Evolutionary conservation across 305 asterid species (phyloP).

Genomic region (Fraxinus platypoda): DNA sequence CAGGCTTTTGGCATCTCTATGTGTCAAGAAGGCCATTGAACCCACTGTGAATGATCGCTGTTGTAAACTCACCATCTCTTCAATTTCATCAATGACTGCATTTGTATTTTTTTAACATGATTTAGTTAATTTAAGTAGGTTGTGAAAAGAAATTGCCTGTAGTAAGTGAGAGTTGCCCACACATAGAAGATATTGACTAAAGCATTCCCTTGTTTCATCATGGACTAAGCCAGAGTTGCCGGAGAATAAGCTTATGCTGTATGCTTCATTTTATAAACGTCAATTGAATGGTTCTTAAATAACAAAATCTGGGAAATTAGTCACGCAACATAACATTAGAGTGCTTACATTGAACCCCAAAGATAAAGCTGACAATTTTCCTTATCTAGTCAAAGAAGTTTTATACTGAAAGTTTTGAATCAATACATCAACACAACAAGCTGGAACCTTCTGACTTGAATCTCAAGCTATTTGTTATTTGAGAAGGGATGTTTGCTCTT

Average conservation of each 20-base stretch:
- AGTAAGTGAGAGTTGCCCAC: background rate
- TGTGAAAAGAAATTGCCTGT: background rate
- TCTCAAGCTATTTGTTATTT: background rate
- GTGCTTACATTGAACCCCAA: background rate
- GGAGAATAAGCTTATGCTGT: background rate
- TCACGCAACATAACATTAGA: background rate
- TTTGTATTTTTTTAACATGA: background rate
- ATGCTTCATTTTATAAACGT: background rate
- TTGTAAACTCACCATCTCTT: background rate
- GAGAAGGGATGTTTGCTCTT: background rate
- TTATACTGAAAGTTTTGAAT: background rate
- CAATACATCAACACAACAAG: background rate
- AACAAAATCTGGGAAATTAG: background rate
- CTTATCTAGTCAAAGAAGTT: background rate
- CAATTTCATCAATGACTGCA: background rate
- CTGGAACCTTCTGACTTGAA: background rate
- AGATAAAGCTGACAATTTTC: background rate
- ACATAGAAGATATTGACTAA: background rate
- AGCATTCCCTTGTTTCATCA: background rate
- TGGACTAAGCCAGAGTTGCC: background rate
- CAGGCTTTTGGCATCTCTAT: background rate
- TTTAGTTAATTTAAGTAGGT: background rate
- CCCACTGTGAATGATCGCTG: background rate
- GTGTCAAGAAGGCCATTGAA: background rate
- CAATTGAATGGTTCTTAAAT: background rate